phyloP scores from a whole-genome alignment of 2,329 filamentous ascomycete species.

The Parastagonospora nodorum region DNA sequence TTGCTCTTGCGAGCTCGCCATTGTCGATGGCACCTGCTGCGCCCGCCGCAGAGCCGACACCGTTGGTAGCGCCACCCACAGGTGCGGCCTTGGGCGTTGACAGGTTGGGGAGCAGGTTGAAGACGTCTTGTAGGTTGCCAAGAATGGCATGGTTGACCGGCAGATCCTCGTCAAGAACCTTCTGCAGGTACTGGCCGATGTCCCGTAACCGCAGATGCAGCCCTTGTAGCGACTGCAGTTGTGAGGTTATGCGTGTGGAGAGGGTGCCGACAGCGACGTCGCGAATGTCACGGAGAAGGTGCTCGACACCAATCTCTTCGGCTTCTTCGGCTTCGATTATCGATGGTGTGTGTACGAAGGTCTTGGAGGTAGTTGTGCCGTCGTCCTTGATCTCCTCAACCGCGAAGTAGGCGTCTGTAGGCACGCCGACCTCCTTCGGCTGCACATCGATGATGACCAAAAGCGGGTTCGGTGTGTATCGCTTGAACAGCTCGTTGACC shows the following conservation, averaged over 20 bases:
- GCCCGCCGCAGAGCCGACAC: slow-evolving; percentile 58
- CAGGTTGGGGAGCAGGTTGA: slow-evolving; percentile 96
- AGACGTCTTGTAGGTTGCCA: slow-evolving; percentile 98
- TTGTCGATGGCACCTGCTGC: slow-evolving; percentile 61
- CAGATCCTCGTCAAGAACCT: slow-evolving; percentile 89
- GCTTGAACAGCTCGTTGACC: slow-evolving; percentile 99
- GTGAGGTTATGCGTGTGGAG: slow-evolving; percentile 94
- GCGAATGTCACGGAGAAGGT: slow-evolving; percentile 94
- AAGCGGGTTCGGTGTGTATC: slow-evolving; percentile 95
- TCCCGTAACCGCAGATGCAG: slow-evolving; percentile 92
- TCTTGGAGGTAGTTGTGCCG: slow-evolving; percentile 94
- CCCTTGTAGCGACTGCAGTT: slow-evolving; percentile 95
- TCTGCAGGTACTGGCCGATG: slow-evolving; percentile 93
- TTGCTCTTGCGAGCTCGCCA: slow-evolving; percentile 88
- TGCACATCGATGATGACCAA: slow-evolving; percentile 98
- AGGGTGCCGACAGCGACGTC: slow-evolving; percentile 97
- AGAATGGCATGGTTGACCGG: slow-evolving; percentile 97
- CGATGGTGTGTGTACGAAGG: slow-evolving; percentile 96
- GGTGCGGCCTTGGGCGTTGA: slow-evolving; percentile 74
- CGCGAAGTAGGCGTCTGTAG: slow-evolving; percentile 98
- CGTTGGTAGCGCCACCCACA: slow-evolving; percentile 50
- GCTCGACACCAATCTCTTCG: slow-evolving; percentile 98
- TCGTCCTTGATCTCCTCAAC: slow-evolving; percentile 99
- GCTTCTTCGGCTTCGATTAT: slow-evolving; percentile 99
- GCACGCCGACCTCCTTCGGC: slow-evolving; percentile 95